Evolutionary conservation across 2,329 filamentous ascomycete species (phyloP), one percentile per base, ranked within the genome.

Genomic region (Tolypocladium tropicale): DNA sequence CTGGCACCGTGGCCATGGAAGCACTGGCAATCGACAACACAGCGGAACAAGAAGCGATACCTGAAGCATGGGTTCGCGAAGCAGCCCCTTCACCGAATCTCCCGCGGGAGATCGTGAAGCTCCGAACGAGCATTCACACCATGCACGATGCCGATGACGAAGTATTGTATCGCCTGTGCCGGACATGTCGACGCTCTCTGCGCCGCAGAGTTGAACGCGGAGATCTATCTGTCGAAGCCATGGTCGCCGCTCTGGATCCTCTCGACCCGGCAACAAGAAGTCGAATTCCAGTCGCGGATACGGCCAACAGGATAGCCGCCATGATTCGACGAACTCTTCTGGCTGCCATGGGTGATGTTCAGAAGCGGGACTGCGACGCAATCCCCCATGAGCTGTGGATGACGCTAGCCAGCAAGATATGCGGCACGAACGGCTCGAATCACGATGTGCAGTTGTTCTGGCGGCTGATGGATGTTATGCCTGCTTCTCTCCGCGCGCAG

Each of bases 281-380:
- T 41, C 59, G 54, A 18, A 57, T 65, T 3, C 53, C 58, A 16
- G 49, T 53, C n/a, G 48, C 51, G 2, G 49, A 53, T 12, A 58
- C 55, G 34, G 62, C 55, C 10, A 50, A 61, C 48, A 57, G 57
- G 25, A 53, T 62, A 3, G 28, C 56, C 32, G 58, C 60, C 51
- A 61, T 57, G 49, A 59, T 65, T 52, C 63, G 62, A 32, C 59
- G 60, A 51, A 58, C 41, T 16, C 41, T 65, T 16, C 36, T 64
- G 14, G 53, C 53, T 10, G 59, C 59, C 39, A 59, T 65, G 56
- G 46, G 28, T 7, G 46, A 58, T 43, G 58, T 49, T 6, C 56
- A 59, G 23, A 52, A 34, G n/a, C 28, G 39, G 33, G 32, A 51
- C 46, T 32, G 55, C 5, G n/a, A 33, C 16, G 55, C 53, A 3